Conservation (phyloP, 768 basidiomycete genomes). For the Kwoniella mangroviensis region DNA sequence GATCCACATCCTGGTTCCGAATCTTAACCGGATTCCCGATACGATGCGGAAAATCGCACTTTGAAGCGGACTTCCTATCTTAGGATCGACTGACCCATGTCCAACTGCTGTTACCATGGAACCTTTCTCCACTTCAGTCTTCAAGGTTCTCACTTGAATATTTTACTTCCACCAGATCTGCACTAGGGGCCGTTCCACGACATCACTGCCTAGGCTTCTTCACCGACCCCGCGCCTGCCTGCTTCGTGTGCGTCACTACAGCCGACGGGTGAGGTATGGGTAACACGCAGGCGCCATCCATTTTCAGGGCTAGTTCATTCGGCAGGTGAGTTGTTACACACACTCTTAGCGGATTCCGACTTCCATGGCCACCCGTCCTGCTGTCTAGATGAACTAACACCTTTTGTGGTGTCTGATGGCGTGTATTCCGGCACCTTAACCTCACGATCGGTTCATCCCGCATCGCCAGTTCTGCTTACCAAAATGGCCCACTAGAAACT, state of each 20-base stretch:
- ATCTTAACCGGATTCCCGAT: slow-evolving; percentile 79
- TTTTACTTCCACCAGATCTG: slow-evolving; percentile 89
- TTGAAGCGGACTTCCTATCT: slow-evolving; percentile 77
- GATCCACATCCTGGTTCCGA: slow-evolving; percentile 71
- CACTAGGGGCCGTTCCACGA: slow-evolving; percentile 78
- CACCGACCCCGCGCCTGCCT: slow-evolving; percentile 69
- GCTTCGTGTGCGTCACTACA: slow-evolving; percentile 67
- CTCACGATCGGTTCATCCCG: slow-evolving; percentile 72
- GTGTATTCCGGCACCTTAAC: slow-evolving; percentile 71
- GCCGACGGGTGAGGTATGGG: slow-evolving; percentile 80
- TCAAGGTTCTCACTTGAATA: slow-evolving; percentile 84
- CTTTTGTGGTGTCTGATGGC: slow-evolving; percentile 84
- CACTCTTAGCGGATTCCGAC: slow-evolving; percentile 83
- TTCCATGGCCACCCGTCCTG: slow-evolving; percentile 87
- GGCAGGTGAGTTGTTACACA: slow-evolving; percentile 89
- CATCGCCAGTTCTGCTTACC: slow-evolving; percentile 52
- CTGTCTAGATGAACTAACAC: slow-evolving; percentile 87
- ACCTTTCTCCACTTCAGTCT: slow-evolving; percentile 88
- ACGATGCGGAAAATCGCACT: slow-evolving; percentile 73
- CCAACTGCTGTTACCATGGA: slow-evolving; percentile 85
- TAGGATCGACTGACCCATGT: slow-evolving; percentile 85
- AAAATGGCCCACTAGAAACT: slow-evolving; percentile 73
- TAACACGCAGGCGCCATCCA: slow-evolving; percentile 86
- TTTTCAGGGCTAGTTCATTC: slow-evolving; percentile 90
- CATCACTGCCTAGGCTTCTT: slow-evolving; percentile 78